Conservation (phyloP, 208 protist species). For the Leishmania amazonensis region DNA sequence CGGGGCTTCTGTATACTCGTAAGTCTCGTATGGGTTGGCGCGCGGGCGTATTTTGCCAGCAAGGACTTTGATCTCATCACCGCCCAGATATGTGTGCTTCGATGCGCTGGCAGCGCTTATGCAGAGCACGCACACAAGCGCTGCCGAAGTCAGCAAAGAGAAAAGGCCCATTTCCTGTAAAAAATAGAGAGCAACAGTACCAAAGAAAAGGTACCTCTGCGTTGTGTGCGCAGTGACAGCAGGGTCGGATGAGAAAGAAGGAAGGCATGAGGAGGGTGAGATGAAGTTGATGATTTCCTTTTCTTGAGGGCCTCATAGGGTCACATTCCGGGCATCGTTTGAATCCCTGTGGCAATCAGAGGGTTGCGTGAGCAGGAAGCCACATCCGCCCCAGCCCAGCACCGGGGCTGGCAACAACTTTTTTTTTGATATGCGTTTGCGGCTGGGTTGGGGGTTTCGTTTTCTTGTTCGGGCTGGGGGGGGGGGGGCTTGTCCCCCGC, state of each 20-base stretch:
- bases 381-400: neutral
- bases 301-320: neutral
- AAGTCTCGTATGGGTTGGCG: conserved; percentile 95
- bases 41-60: conserved; percentile 19
- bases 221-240: neutral
- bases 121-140: neutral
- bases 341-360: neutral
- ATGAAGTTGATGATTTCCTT: neutral
- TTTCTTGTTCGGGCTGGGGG: neutral
- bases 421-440: neutral
- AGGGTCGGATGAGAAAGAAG: neutral
- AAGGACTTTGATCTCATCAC: conserved; percentile 18
- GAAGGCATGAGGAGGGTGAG: neutral
- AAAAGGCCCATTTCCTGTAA: neutral
- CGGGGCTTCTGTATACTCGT: conserved; percentile 84
- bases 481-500: neutral
- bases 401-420: neutral
- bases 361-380: neutral
- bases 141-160: neutral
- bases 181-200: neutral
- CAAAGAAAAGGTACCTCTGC: neutral
- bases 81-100: neutral
- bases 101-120: neutral
- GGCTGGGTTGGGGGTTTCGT: neutral
- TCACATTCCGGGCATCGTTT: neutral